Percentiles rank a stretch among this genome's conserved stretches.
Evolutionary conservation across 2,329 filamentous ascomycete species (phyloP).

Genomic region (Exophiala alcalophila): DNA sequence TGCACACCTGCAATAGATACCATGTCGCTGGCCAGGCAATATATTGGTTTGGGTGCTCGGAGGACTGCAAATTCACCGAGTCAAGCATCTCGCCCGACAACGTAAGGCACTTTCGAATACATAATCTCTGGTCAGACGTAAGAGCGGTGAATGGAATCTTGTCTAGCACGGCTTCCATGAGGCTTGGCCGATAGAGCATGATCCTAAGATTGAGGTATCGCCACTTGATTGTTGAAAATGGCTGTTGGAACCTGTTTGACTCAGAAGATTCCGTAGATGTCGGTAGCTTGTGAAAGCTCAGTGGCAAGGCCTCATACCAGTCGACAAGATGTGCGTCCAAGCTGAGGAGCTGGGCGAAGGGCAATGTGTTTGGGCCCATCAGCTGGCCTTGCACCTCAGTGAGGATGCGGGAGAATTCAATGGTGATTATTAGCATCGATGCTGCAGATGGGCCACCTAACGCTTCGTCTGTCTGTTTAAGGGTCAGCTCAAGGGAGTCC

Average conservation of each 20-base stretch:
- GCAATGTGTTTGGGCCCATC: conserved; percentile 5
- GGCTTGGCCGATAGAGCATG: conserved; percentile 26
- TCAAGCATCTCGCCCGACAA: conserved; percentile 13
- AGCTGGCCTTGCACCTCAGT: conserved; percentile 11
- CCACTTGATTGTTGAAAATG: conserved; percentile 22
- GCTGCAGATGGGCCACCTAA: conserved; percentile 1
- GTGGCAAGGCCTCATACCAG: conserved; percentile 14
- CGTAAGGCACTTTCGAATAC: conserved; percentile 12
- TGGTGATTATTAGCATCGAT: conserved; percentile 9
- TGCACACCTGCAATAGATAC: conserved; percentile 27
- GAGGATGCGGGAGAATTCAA: conserved; percentile 17
- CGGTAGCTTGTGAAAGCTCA: conserved; percentile 8
- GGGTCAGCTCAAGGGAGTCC: no score
- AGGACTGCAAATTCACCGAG: conserved; percentile 12
- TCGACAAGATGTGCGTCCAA: conserved; percentile 18
- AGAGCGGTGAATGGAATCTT: conserved; percentile 15
- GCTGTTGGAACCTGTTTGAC: conserved; percentile 9
- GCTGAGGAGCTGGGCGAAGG: conserved; percentile 14
- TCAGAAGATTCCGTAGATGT: not conserved
- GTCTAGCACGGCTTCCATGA: conserved; percentile 22
- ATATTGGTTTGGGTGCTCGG: conserved; percentile 17
- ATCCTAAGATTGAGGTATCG: conserved; percentile 30
- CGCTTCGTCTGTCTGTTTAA: not conserved
- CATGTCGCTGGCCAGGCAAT: conserved; percentile 23
- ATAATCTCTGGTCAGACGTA: conserved; percentile 20